Evolutionary conservation across 768 basidiomycete genomes (phyloP), one percentile per base, ranked within the genome.

Genomic region (Pulveroboletus sp.): DNA sequence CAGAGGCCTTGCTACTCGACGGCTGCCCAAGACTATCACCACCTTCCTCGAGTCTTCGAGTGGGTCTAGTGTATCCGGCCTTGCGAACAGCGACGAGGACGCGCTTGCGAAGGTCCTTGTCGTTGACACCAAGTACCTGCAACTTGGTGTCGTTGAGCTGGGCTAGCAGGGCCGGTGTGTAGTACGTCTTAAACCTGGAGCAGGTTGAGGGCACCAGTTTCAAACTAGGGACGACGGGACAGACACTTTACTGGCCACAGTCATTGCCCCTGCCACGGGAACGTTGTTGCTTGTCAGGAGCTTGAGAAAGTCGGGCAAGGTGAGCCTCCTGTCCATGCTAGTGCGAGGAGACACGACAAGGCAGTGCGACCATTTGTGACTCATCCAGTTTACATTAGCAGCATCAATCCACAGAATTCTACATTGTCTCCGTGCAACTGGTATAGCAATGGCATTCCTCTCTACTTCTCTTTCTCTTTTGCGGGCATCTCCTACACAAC

Each of bases 131-230:
- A 13, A 79, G 66, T 5, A 73, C 70, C 15, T 70, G 68, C 18
- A 93, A 74, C 59, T 81, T 82, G 11, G 70, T 54, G 44, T 89
- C 80, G 27, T 77, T 81, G 31, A 93, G 70, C 46, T 73, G 72
- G 2, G 69, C 65, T 8, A 93, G 76, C 55, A 76, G 72, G 15
- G 74, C 65, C 5, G 80, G 76, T 0, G 88, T 85, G 57, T 82
- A 84, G 61, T 76, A 77, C 21, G 80, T 73, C 60, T 86, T 89
- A 68, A 87, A 91, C 55, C 89, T 91, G 65, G 39, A 36, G 24
- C 40, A 61, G 47, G n/a, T 42, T 57, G 43, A 54, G 59, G 31
- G 36, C 39, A 44, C 50, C 28, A n/a, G 6, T 14, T 8, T 30
- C 30, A 18, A 45, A 17, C 10, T 32, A 30, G 10, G 21, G 21